phyloP scores from a whole-genome alignment of 805 yeast genomes.

The Candida boleticola region DNA sequence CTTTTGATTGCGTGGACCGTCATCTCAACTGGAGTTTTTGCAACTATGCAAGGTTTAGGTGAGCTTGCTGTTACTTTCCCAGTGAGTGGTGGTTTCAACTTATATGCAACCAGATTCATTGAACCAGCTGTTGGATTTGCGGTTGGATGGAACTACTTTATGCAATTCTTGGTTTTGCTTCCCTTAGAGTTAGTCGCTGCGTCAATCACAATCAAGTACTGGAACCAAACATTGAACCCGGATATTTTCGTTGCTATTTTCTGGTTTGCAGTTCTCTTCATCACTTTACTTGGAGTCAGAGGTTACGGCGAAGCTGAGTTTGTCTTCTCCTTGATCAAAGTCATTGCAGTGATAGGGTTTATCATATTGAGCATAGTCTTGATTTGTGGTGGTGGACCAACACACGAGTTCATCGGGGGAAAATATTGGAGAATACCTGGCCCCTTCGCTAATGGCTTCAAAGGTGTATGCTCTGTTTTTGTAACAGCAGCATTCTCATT shows the following conservation, averaged over 20 bases:
- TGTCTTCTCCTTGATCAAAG: constrained; percentile 45
- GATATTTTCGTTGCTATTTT: constrained; percentile 60
- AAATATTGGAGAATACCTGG: constrained; percentile 52
- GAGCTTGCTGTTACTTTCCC: constrained; percentile 63
- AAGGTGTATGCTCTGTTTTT: constrained; percentile 34
- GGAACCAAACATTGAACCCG: constrained; percentile 50
- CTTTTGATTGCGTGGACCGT: constrained; percentile 55
- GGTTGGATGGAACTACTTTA: constrained; percentile 34
- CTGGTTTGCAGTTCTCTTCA: constrained; percentile 43
- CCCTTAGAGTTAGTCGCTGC: constrained; percentile 60
- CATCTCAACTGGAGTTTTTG: constrained; percentile 54
- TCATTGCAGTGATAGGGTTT: constrained; percentile 47
- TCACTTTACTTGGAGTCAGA: constrained; percentile 53
- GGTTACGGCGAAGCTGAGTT: constrained; percentile 61
- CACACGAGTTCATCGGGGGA: constrained; percentile 45
- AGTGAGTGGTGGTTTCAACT: constrained; percentile 60
- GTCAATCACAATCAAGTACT: constrained; percentile 52
- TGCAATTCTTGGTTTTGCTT: constrained; percentile 38
- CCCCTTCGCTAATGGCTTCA: constrained; percentile 46
- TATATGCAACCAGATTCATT: constrained; percentile 55
- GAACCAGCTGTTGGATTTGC: constrained; percentile 65
- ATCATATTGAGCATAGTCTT: constrained; percentile 46
- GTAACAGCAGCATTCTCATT: constrained; percentile 37
- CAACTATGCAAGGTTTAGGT: constrained; percentile 60
- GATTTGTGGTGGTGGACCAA: constrained; percentile 54